Conservation (phyloP, 176 grass and related monocot genomes). For the Oryza nivara region DNA sequence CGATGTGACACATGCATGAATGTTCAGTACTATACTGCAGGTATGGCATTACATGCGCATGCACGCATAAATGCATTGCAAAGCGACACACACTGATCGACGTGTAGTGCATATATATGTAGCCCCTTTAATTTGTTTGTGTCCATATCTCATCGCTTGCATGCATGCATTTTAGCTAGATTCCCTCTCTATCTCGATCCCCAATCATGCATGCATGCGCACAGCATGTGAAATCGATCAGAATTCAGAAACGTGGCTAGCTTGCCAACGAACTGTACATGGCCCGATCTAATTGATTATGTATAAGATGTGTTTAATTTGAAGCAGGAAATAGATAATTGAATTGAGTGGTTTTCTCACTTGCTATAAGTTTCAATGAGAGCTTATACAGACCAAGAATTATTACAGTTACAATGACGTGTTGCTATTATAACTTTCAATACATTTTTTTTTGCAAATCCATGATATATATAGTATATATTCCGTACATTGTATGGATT, state of each 20-base stretch:
- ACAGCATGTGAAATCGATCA: not conserved
- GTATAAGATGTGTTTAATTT: not conserved
- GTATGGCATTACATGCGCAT: not conserved
- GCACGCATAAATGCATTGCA: not conserved
- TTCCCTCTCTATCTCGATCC: not conserved
- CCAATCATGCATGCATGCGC: not conserved
- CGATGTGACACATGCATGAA: not conserved
- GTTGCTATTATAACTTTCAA: too few species aligned
- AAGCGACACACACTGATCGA: not conserved
- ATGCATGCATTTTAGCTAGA: constrained; percentile 2
- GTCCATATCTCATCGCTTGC: not conserved
- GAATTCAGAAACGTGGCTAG: not conserved
- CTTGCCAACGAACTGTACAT: not conserved
- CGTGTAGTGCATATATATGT: not conserved
- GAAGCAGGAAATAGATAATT: not conserved
- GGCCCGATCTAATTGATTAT: not conserved
- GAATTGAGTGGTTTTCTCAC: not conserved
- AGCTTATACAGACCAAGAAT: too few species aligned
- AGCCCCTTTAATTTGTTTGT: not conserved
- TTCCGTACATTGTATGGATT: too few species aligned
- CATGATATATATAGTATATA: too few species aligned
- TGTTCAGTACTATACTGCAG: not conserved
- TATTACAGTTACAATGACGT: too few species aligned
- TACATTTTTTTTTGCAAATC: too few species aligned
- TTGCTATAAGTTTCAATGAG: too few species aligned